Percentiles rank a stretch among this genome's conserved stretches.
These are phyloP conservation scores for Rhizomucor pusillus DNA, from an alignment of 371 early-diverging fungal genomes.

Conservation along the genomic window DNA sequence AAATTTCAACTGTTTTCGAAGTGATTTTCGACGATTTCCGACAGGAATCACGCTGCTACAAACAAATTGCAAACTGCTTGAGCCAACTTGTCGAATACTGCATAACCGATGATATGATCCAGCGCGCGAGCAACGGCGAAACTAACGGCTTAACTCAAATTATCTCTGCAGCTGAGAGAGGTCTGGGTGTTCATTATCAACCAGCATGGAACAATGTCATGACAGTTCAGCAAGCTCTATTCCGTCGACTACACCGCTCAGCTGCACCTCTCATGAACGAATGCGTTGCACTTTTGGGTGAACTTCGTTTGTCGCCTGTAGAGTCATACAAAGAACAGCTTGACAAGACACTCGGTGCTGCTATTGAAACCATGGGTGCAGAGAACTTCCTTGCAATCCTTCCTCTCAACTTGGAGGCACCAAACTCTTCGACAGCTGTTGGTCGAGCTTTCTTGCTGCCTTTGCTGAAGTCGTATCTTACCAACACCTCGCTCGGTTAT, in stretches of 20 bases:
- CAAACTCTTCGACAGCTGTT: constrained; percentile 37
- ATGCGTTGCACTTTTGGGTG: constrained; percentile 66
- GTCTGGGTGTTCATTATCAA: constrained; percentile 75
- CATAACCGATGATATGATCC: constrained; percentile 69
- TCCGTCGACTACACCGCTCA: constrained; percentile 66
- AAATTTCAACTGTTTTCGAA: constrained; percentile 67
- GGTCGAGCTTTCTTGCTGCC: constrained; percentile 87
- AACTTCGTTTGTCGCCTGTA: constrained; percentile 77
- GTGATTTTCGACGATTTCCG: constrained; percentile 75
- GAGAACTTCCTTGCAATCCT: constrained; percentile 71
- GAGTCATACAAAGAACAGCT: constrained; percentile 85
- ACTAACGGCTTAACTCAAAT: constrained; percentile 46
- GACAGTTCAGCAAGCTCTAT: constrained; percentile 70
- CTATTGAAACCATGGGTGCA: constrained; percentile 81
- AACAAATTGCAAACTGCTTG: constrained; percentile 67
- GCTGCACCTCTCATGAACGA: constrained; percentile 66
- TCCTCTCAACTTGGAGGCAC: constrained; percentile 83
- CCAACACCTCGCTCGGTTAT: constrained; percentile 77
- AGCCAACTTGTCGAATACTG: constrained; percentile 66
- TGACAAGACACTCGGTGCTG: constrained; percentile 78
- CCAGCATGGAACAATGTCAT: constrained; percentile 84
- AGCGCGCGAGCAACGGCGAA: constrained; percentile 38
- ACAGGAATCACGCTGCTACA: constrained; percentile 50
- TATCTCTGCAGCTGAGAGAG: constrained; percentile 51
- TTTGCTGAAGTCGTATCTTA: constrained; percentile 70